Base-by-base conservation (phyloP, 306 rosid species). In the Fragaria iinumae region DNA sequence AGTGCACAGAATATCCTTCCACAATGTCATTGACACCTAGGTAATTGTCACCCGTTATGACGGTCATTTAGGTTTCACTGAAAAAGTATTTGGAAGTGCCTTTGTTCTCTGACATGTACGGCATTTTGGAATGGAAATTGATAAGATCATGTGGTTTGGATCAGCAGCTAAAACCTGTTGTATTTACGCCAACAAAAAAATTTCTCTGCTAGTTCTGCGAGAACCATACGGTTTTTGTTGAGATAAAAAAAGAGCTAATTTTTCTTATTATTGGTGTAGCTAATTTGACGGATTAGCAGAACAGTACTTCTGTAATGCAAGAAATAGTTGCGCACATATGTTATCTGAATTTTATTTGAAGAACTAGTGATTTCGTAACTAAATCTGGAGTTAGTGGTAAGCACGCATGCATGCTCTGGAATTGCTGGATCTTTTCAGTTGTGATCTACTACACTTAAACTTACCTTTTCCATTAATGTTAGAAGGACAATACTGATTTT, bases 401-500 rank as follows among this genome's bases (percentile, higher is more conserved):
- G 11, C 23, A 3, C 56, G 18, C 59, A 25, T 10, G 11, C 23
- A 10, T 68, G 69, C 9, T 59, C 29, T 41, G n/a, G 21, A 43
- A 20, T 23, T 38, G 39, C 36, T 71, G 44, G 11, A 65, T 73
- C 14, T 71, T 53, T 4, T 71, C 27, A 18, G 27, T 27, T 70
- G 20, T 9, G 16, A 10, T 41, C 47, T 13, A 21, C 49, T 60
- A 36, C 53, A 7, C 43, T 60, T 9, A 27, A 17, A 17, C 49
- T 9, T 55, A n/a, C 2, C 21, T 13, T 29, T 57, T 36, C 59
- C 29, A 13, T n/a, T 25, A 18, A 34, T 16, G 23, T 18, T 17
- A 49, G 11, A 25, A 63, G 57, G 49, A 43, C 39, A 7, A 29
- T 75, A 47, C 53, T 80, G 73, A 50, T 86, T 44, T 21, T 72